Evolutionary conservation across 495 filamentous ascomycete genomes (phyloP).

Genomic region (Aspergillus wentii): DNA sequence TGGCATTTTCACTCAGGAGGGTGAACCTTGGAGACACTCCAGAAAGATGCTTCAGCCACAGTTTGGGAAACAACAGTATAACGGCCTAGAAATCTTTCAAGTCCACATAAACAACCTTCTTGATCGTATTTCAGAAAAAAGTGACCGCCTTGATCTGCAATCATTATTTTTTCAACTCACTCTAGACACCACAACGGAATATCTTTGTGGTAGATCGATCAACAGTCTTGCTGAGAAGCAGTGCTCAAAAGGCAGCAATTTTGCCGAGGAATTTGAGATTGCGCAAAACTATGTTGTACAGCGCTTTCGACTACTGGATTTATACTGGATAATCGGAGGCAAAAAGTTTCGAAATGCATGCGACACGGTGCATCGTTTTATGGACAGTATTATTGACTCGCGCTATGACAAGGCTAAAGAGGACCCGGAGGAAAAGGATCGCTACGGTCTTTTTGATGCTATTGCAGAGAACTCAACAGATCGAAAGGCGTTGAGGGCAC

Average conservation of each 20-base stretch:
- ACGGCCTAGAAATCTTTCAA: constrained; percentile 14
- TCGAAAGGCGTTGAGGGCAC: constrained; percentile 40
- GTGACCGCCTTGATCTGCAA: constrained; percentile 37
- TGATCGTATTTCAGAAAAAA: constrained; percentile 5
- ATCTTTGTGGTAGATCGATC: constrained; percentile 43
- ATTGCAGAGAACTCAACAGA: constrained; percentile 18
- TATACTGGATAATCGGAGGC: constrained; percentile 30
- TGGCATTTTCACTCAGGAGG: constrained; percentile 53
- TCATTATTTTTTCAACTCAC: constrained; percentile 43
- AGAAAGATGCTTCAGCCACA: constrained; percentile 43
- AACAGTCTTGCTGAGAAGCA: constrained; percentile 26
- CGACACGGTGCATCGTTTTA: constrained; percentile 32
- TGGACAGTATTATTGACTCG: constrained; percentile 29
- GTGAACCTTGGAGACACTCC: constrained; percentile 45
- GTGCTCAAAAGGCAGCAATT: constrained; percentile 15
- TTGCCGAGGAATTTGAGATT: constrained; percentile 32
- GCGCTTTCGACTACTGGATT: constrained; percentile 31
- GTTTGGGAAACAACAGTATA: constrained; percentile 26
- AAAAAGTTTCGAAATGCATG: constrained; percentile 30
- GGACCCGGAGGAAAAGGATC: neutral
- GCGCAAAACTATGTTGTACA: constrained; percentile 32
- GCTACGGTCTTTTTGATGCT: constrained; percentile 16
- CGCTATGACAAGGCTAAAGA: constrained; percentile 7
- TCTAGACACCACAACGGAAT: constrained; percentile 36
- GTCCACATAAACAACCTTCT: constrained; percentile 19